phyloP scores from a whole-genome alignment of 225 moss, liverwort and hornwort species.

The Rhytidiadelphus loreus region DNA sequence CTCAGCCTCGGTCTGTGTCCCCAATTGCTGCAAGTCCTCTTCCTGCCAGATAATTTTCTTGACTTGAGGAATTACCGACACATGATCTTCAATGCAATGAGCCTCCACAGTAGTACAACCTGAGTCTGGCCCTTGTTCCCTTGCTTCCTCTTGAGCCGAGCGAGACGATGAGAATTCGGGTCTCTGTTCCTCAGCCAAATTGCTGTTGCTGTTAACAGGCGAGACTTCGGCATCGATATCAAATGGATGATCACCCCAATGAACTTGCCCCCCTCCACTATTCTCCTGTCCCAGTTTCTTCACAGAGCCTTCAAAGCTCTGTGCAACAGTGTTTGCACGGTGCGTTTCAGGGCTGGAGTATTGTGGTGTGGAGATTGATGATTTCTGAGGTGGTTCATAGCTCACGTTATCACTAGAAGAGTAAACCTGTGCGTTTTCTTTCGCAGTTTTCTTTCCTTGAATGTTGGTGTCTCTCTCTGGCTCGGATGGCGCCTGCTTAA shows the following conservation, averaged over 20 bases:
- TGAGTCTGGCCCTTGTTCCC: not conserved
- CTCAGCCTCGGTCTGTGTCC: not conserved
- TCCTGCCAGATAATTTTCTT: slow-evolving; percentile 13
- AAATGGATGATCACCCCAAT: not conserved
- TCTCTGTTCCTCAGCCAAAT: not conserved
- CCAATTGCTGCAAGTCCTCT: not conserved
- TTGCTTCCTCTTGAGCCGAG: not conserved
- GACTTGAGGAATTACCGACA: not conserved
- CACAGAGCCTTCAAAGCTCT: not conserved
- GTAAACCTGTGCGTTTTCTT: not conserved
- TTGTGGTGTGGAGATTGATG: not conserved
- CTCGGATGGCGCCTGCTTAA: not conserved
- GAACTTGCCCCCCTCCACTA: not conserved
- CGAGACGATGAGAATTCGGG: not conserved
- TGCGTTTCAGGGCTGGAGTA: not conserved
- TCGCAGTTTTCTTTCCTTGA: not conserved
- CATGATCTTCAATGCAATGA: not conserved
- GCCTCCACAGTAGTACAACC: not conserved
- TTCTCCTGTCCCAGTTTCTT: not conserved
- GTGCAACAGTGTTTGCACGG: not conserved
- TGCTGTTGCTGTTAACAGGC: not conserved
- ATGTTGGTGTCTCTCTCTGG: not conserved
- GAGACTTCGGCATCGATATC: not conserved
- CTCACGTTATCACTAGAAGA: not conserved
- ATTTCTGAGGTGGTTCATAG: not conserved